Percentiles rank a stretch among this genome's conserved stretches.
phyloP scores from a whole-genome alignment of 1,139 yeast species.

The Magnusiomyces fungicola region DNA sequence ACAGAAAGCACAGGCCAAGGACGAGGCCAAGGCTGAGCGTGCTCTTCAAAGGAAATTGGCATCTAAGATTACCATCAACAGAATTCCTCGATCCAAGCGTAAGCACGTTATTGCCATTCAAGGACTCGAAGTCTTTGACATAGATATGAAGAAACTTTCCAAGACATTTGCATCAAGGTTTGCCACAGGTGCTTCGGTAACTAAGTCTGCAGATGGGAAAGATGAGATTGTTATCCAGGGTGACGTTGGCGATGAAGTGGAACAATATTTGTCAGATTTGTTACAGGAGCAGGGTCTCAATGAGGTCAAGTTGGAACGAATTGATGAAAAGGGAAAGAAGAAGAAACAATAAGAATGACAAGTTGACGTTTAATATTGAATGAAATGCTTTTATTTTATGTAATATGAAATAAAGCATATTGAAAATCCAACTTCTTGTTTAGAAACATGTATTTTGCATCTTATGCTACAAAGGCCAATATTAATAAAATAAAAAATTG shows the following conservation, averaged over 20 bases:
- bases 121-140: slow-evolving; percentile 79
- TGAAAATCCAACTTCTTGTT: not conserved
- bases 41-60: slow-evolving; percentile 72
- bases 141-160: slow-evolving; percentile 84
- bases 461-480: not conserved
- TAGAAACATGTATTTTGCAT: not conserved
- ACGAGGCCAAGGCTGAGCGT: slow-evolving; percentile 81
- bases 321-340: slow-evolving; percentile 76
- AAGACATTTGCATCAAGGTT: slow-evolving; percentile 90
- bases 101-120: slow-evolving; percentile 81
- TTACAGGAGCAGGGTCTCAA: slow-evolving; percentile 75
- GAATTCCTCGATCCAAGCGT: slow-evolving; percentile 86
- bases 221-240: slow-evolving; percentile 93
- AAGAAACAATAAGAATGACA: too few species aligned
- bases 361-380: too few species aligned
- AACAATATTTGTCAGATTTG: slow-evolving; percentile 60
- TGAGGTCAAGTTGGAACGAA: slow-evolving; percentile 80
- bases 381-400: too few species aligned
- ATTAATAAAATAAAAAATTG: not conserved
- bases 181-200: slow-evolving; percentile 96
- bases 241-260: slow-evolving; percentile 90
- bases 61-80: slow-evolving; percentile 72
- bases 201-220: slow-evolving; percentile 83
- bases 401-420: not conserved
- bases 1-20: slow-evolving; percentile 79